Conservation (phyloP, 495 filamentous ascomycete genomes). For the Penicillium bovifimosum region DNA sequence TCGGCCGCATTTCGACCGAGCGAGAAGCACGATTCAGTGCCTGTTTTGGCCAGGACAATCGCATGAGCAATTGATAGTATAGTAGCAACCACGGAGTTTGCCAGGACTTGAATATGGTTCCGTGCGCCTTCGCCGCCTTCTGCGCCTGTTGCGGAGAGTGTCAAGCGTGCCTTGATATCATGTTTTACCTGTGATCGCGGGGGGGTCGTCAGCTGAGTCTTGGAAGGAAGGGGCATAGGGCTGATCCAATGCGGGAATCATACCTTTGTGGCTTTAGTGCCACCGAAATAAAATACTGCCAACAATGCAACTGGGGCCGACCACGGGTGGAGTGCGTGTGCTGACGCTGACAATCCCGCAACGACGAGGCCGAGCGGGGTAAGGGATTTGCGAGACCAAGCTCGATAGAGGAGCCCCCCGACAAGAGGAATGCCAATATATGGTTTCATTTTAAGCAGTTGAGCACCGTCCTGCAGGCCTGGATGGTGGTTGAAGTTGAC, state of each 20-base stretch:
- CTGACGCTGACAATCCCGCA: constrained; percentile 64
- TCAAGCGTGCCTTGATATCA: constrained; percentile 74
- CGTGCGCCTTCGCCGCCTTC: constrained; percentile 74
- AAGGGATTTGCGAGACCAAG: constrained; percentile 66
- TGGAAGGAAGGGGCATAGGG: too few relatives aligned
- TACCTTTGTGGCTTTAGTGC: constrained; percentile 78
- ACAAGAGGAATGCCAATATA: constrained; percentile 63
- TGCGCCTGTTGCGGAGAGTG: constrained; percentile 64
- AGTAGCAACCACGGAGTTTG: constrained; percentile 77
- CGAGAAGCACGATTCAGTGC: constrained; percentile 31
- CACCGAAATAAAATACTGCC: constrained; percentile 79
- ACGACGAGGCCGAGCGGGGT: constrained; percentile 66
- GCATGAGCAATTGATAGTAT: constrained; percentile 67
- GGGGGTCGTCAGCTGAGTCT: not conserved
- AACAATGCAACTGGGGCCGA: constrained; percentile 79
- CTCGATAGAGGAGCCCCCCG: constrained; percentile 59
- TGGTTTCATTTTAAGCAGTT: constrained; percentile 54
- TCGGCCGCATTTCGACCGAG: constrained; percentile 36
- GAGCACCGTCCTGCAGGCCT: not conserved
- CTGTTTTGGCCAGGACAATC: constrained; percentile 45
- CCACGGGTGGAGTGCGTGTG: constrained; percentile 88
- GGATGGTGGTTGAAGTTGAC: not conserved
- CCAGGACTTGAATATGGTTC: constrained; percentile 84
- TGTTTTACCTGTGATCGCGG: constrained; percentile 62
- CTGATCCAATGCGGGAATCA: not conserved